These are phyloP conservation scores for Schizosaccharomyces pombe DNA, from an alignment of 805 yeast genomes.

Conservation along the genomic window DNA sequence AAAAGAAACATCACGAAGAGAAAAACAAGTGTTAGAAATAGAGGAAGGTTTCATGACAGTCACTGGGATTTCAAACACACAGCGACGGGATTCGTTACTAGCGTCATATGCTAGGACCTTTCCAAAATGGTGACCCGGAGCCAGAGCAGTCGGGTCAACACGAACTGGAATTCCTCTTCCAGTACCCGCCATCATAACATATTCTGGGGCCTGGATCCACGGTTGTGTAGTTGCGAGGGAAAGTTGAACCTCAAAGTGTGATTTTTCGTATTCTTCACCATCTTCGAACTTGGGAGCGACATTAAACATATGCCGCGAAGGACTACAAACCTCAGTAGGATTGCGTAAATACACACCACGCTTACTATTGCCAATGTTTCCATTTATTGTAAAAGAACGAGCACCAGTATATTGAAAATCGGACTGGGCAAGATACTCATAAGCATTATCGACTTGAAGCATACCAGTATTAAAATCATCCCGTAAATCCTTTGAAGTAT, in stretches of 20 bases:
- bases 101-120: background rate
- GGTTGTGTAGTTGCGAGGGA: background rate
- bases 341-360: slow-evolving; percentile 5
- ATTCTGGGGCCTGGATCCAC: slow-evolving; percentile 3
- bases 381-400: background rate
- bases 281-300: background rate
- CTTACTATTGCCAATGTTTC: background rate
- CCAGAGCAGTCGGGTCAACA: background rate
- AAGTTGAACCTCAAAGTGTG: background rate
- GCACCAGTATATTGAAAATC: background rate
- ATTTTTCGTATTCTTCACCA: background rate
- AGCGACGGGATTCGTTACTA: background rate
- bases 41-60: slow-evolving; percentile 2
- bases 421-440: background rate
- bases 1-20: background rate
- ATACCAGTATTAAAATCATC: background rate
- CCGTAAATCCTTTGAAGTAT: background rate
- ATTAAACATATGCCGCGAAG: background rate
- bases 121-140: background rate
- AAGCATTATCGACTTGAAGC: slow-evolving; percentile 4
- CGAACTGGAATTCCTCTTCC: slow-evolving; percentile 1
- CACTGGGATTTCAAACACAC: slow-evolving; percentile 3
- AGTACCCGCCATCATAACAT: slow-evolving; percentile 1
- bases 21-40: background rate
- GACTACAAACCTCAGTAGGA: background rate